Percentiles rank a stretch among this genome's conserved stretches.
These are phyloP conservation scores for Coemansia sp. DNA, from an alignment of 192 early-diverging fungal genomes.

Conservation along the genomic window DNA sequence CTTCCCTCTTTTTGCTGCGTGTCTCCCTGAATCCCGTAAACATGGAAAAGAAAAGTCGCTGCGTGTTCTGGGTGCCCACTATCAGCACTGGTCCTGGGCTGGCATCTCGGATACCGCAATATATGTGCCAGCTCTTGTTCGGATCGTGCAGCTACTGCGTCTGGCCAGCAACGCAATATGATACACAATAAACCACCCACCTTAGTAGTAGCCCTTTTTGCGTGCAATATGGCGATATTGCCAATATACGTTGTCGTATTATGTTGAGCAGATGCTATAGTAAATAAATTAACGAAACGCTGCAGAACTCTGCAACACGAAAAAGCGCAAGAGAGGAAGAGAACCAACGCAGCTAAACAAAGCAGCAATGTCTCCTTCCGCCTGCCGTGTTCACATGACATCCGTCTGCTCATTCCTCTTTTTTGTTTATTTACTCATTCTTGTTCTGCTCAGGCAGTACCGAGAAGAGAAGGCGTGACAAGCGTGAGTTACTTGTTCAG, in stretches of 20 bases:
- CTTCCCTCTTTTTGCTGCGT: not conserved
- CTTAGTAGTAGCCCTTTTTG: not conserved
- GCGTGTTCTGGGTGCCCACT: no score
- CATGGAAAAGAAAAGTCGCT: not conserved
- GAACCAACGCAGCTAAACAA: no score
- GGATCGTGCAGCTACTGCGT: conserved; percentile 2
- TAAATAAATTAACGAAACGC: no score
- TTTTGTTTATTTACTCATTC: not conserved
- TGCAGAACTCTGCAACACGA: no score
- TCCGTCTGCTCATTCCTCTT: not conserved
- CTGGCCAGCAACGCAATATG: not conserved
- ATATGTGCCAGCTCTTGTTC: not conserved
- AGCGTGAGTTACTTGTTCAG: not conserved
- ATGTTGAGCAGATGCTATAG: not conserved
- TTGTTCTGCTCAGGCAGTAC: not conserved
- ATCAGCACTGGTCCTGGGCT: not conserved
- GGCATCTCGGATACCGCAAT: conserved; percentile 1
- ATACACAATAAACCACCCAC: not conserved
- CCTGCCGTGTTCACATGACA: not conserved
- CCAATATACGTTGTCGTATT: no score
- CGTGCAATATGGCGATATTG: no score
- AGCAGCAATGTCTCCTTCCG: not conserved
- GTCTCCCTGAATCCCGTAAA: no score
- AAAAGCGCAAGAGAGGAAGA: no score
- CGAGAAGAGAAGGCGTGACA: not conserved